Conservation (phyloP, 2,329 filamentous ascomycete genomes). For the Aureobasidium sp. region DNA sequence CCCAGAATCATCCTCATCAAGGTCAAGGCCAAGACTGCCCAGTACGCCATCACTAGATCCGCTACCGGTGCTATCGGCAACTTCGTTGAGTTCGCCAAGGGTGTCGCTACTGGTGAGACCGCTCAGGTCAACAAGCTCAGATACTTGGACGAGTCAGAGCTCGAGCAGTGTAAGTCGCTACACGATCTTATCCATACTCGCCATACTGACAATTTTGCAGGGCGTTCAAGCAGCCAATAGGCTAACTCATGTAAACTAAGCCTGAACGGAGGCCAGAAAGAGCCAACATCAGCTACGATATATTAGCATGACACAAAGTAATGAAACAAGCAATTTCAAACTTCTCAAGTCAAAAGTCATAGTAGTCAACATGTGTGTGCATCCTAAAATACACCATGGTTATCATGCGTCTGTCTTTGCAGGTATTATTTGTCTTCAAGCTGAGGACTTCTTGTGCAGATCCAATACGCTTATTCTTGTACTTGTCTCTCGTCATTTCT, state of each 20-base stretch:
- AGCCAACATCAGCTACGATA: constrained; percentile 5
- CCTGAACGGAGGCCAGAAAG: background rate
- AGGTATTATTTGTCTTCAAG: background rate
- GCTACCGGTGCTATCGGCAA: constrained; percentile 53
- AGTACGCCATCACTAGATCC: constrained; percentile 55
- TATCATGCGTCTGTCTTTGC: background rate
- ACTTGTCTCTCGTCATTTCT: background rate
- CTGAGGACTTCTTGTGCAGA: background rate
- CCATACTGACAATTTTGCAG: background rate
- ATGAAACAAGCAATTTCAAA: background rate
- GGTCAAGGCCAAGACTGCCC: constrained; percentile 62
- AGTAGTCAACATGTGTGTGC: background rate
- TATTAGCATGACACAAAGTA: constrained; percentile 8
- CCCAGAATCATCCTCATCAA: constrained; percentile 75
- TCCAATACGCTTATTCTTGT: background rate
- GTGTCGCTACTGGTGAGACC: constrained; percentile 60
- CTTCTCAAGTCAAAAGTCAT: background rate
- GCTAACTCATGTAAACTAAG: background rate
- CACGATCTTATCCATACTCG: background rate
- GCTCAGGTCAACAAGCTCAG: constrained; percentile 67
- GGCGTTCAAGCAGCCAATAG: constrained; percentile 8
- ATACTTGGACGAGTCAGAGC: constrained; percentile 59
- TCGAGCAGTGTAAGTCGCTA: constrained; percentile 44
- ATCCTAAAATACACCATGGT: background rate
- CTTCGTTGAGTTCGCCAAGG: constrained; percentile 65